Evolutionary conservation across 2,329 filamentous ascomycete species (phyloP), one percentile per base, ranked within the genome.

Genomic region (Triangularia setosa): DNA sequence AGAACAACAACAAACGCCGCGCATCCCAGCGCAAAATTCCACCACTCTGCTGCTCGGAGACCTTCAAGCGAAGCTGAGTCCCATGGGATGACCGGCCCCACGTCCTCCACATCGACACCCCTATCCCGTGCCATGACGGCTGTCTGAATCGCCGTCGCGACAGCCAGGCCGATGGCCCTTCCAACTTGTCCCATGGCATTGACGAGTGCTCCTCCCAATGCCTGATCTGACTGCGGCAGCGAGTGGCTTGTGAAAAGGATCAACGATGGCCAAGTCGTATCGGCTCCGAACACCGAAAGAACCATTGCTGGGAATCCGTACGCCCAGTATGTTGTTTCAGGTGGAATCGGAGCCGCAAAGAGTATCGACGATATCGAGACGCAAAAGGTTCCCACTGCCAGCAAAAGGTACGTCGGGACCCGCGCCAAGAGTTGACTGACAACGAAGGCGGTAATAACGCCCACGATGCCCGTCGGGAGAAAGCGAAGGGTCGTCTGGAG

Each of bases 401-500:
- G 78, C 60, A 90, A 78, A 64, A 84, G 77, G 68, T 84, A 82
- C 0, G 85, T 85, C 0, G 84, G 83, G 2, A 90, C 75, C n/a
- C 82, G 79, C 2, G 82, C 76, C 14, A 89, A 79, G n/a, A 88
- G 74, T 62, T 80, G 79, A 2, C 84, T 84, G 1, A 85, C 84
- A 25, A 84, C 73, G 62, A 84, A 77, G 9, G 85, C 84, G 1
- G 85, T 83, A n/a, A 86, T 67, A 4, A 85, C 73, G 6, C 89
- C 88, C 7, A 79, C 79, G 0, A 88, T 78, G 9, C 88, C 88
- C 0, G 85, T 88, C 0, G 89, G 88, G 8, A 91, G 79, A 73
- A 90, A 91, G 2, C 87, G 85, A 8, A 91, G 73, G 12, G 87
- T 90, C 0, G 88, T 90, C 67, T 90, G 83, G n/a, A 90, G 77